phyloP scores from a whole-genome alignment of 208 protist species.

The Acanthamoeba divionensis region DNA sequence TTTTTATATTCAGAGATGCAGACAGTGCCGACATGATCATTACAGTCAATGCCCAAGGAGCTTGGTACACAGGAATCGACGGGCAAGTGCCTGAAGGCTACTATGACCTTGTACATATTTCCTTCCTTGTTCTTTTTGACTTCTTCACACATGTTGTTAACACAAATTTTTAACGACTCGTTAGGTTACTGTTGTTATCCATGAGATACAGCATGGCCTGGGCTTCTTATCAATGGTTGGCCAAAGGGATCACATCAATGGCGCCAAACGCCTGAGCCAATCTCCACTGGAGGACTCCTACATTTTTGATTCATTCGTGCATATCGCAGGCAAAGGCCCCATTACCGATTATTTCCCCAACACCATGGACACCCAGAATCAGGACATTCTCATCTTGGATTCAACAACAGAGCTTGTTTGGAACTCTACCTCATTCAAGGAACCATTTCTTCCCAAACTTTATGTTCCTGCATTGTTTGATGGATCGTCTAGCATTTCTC shows the following conservation, averaged over 20 bases:
- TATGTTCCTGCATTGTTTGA: neutral
- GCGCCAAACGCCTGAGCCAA: neutral
- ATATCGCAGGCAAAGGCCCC: neutral
- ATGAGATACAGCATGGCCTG: constrained; percentile 29
- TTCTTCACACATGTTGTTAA: neutral
- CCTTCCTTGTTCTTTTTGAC: neutral
- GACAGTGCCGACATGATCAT: neutral
- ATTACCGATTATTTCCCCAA: neutral
- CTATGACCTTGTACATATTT: constrained; percentile 7
- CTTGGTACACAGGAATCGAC: neutral
- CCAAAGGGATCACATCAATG: constrained; percentile 15
- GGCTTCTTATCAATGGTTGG: constrained; percentile 29
- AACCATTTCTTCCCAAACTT: neutral
- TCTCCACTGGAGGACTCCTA: neutral
- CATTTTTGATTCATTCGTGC: constrained; percentile 17
- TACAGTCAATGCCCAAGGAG: neutral
- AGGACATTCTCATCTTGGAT: too few relatives aligned
- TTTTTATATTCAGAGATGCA: neutral
- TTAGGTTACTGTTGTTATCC: neutral
- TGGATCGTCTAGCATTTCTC: neutral
- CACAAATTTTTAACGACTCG: neutral
- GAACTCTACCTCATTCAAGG: neutral
- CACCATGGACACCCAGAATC: neutral
- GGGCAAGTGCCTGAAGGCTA: neutral
- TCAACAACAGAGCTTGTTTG: neutral